These are phyloP conservation scores for Chaetomium sp. DNA, from an alignment of 2,329 filamentous ascomycete genomes.

Conservation along the genomic window DNA sequence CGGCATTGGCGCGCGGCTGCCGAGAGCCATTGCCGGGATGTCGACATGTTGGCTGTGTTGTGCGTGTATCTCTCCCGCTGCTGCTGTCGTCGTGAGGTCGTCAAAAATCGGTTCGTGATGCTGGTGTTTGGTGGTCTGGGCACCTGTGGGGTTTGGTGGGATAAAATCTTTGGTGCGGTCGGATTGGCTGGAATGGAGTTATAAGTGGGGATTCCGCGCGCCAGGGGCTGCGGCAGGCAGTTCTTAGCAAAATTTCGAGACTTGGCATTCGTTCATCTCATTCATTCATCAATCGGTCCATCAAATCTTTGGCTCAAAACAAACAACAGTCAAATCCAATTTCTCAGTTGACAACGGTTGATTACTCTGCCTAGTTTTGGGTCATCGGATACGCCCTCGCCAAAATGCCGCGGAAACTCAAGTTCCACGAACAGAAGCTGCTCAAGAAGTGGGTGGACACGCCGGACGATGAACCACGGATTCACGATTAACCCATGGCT, in stretches of 20 bases:
- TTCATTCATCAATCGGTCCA: neutral
- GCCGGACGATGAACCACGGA: neutral
- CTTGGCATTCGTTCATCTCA: slow-evolving; percentile 7
- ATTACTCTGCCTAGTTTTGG: neutral
- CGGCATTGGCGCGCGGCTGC: slow-evolving; percentile 19
- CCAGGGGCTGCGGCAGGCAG: slow-evolving; percentile 15
- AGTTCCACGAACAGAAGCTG: slow-evolving; percentile 94
- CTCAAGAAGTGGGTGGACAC: slow-evolving; percentile 16
- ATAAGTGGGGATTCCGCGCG: neutral
- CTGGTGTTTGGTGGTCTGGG: neutral
- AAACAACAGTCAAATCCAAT: no score
- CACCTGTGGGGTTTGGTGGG: slow-evolving; percentile 16
- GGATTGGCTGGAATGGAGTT: slow-evolving; percentile 3
- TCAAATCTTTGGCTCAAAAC: no score
- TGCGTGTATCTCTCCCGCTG: neutral
- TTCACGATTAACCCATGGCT: neutral
- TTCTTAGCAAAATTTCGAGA: slow-evolving; percentile 16
- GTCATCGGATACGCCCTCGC: neutral
- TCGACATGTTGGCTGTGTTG: slow-evolving; percentile 16
- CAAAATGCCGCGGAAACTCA: slow-evolving; percentile 89
- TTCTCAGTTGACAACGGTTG: no score
- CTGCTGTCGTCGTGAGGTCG: neutral
- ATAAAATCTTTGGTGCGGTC: slow-evolving; percentile 11
- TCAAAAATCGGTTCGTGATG: neutral
- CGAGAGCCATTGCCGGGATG: slow-evolving; percentile 21